phyloP scores from a whole-genome alignment of 2,329 filamentous ascomycete genomes.

The Botrytis elliptica region DNA sequence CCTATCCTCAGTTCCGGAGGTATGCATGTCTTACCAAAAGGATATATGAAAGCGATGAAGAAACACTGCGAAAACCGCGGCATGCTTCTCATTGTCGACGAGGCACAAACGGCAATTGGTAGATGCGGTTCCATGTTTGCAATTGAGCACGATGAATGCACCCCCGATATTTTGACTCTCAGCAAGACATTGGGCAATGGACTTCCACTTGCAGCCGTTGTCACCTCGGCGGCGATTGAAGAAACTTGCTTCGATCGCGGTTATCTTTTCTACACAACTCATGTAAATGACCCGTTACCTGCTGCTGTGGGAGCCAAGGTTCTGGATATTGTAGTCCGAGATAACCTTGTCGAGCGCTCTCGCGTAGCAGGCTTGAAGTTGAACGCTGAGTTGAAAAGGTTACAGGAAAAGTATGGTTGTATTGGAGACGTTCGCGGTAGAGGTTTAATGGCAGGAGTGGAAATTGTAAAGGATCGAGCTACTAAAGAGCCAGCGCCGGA shows the following conservation, averaged over 20 bases:
- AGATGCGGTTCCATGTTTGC: conserved; percentile 59
- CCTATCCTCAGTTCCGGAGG: conserved; percentile 48
- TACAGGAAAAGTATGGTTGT: conserved; percentile 56
- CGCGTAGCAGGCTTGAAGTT: conserved; percentile 47
- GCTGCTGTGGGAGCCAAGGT: conserved; percentile 61
- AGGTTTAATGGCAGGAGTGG: conserved; percentile 57
- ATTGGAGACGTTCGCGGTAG: conserved; percentile 61
- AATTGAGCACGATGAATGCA: conserved; percentile 53
- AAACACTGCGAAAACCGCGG: conserved; percentile 52
- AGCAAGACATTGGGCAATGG: conserved; percentile 63
- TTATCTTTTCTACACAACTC: conserved; percentile 60
- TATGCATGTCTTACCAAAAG: conserved; percentile 57
- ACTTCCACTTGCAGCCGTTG: conserved; percentile 56
- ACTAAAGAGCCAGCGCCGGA: conserved; percentile 48
- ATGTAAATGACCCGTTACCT: conserved; percentile 61
- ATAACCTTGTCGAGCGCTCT: conserved; percentile 51
- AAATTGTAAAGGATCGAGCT: conserved; percentile 53
- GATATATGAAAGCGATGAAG: conserved; percentile 58
- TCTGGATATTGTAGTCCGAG: conserved; percentile 58
- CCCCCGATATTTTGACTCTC: conserved; percentile 59
- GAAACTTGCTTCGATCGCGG: conserved; percentile 47
- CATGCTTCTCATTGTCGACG: conserved; percentile 59
- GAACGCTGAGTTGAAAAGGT: conserved; percentile 46
- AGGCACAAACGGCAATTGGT: conserved; percentile 59
- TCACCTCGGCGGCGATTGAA: conserved; percentile 55